Evolutionary conservation across 2,329 filamentous ascomycete genomes (phyloP).

Genomic region (Podosphaera aphanis): DNA sequence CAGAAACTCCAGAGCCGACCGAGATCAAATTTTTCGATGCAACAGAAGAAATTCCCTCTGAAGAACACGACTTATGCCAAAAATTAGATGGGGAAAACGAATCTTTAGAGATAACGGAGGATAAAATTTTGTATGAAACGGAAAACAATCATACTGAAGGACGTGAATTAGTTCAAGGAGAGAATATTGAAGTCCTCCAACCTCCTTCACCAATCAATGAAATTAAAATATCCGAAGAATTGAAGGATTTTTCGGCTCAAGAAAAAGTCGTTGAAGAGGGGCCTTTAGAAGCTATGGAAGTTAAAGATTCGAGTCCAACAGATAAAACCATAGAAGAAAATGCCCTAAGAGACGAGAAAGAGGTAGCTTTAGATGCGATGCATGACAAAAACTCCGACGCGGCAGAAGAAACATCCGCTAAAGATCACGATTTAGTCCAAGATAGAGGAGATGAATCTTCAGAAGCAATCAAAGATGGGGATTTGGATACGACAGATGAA

Average conservation of each 20-base stretch:
- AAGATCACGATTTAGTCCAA: neutral
- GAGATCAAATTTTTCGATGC: no score
- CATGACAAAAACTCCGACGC: no score
- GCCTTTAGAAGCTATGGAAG: no score
- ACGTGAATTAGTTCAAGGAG: neutral
- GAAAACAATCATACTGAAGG: neutral
- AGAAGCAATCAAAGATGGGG: neutral
- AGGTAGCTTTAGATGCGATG: no score
- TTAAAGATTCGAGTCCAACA: neutral
- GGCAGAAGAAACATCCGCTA: neutral
- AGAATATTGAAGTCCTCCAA: neutral
- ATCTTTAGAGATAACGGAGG: neutral
- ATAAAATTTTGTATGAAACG: neutral
- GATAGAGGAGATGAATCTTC: neutral
- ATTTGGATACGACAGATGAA: neutral
- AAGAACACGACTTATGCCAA: no score
- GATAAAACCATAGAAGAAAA: no score
- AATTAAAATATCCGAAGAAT: neutral
- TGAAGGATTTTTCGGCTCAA: neutral
- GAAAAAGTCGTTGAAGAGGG: no score
- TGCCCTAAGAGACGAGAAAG: no score
- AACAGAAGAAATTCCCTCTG: no score
- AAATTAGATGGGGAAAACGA: neutral
- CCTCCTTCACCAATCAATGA: neutral
- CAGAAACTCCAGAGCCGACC: no score